Percentiles rank a stretch among this genome's conserved stretches.
Conservation (phyloP, 139 green algal species). For the Coelastrella sp. region DNA sequence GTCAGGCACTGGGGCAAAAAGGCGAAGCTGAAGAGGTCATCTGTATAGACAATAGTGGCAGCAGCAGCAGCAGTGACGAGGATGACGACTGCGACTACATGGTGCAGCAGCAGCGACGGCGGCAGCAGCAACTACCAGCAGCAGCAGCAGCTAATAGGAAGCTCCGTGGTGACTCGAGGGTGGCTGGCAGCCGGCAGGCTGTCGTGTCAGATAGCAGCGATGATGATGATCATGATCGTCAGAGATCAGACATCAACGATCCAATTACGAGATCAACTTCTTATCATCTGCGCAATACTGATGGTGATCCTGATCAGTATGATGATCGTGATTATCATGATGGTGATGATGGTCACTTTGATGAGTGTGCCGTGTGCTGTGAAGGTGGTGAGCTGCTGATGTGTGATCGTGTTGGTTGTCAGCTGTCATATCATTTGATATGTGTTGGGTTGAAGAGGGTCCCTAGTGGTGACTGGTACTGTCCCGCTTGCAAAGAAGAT, state of each 20-base stretch:
- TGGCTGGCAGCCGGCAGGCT: not conserved
- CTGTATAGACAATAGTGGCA: not conserved
- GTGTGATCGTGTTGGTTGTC: constrained; percentile 64
- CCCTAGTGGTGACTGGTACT: constrained; percentile 65
- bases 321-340: not conserved
- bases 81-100: not conserved
- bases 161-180: not conserved
- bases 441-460: constrained; percentile 60
- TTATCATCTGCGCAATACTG: not conserved
- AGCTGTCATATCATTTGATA: constrained; percentile 55
- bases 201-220: not conserved
- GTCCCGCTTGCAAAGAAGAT: constrained; percentile 24
- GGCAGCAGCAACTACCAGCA: not conserved
- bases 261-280: not conserved
- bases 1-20: not conserved
- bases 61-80: too few relatives aligned
- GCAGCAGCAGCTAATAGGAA: not conserved
- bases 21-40: not conserved
- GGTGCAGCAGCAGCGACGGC: not conserved
- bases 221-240: not conserved
- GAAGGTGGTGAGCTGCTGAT: constrained; percentile 62
- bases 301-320: not conserved
- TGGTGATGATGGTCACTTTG: constrained; percentile 14
- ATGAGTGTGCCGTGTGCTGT: constrained; percentile 54
- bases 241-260: not conserved